These are phyloP conservation scores for Pilasporangium apinafurcum DNA, from an alignment of 352 stramenopile species.

Conservation along the genomic window DNA sequence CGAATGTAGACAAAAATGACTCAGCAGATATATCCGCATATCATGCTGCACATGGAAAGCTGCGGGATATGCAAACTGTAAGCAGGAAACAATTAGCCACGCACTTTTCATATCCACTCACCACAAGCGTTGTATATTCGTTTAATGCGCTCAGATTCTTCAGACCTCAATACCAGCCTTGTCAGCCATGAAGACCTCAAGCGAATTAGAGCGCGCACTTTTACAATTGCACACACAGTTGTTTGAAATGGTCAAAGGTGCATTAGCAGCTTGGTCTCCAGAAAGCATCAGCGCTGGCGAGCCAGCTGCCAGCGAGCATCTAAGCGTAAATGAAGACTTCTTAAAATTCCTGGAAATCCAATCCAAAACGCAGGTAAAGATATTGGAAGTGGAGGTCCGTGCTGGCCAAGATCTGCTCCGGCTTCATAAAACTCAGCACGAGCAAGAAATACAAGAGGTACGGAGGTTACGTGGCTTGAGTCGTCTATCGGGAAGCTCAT, in stretches of 20 bases:
- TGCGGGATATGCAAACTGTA: background rate
- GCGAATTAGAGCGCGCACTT: constrained; percentile 22
- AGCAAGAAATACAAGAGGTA: constrained; percentile 40
- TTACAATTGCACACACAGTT: constrained; percentile 29
- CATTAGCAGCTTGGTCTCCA: constrained; percentile 1
- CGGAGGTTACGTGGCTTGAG: background rate
- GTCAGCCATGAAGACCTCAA: constrained; percentile 6
- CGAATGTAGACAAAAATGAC: background rate
- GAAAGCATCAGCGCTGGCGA: background rate
- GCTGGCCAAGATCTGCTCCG: constrained; percentile 54
- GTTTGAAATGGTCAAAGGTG: constrained; percentile 18
- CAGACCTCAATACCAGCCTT: constrained; percentile 16
- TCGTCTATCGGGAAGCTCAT: background rate
- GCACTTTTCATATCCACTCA: background rate
- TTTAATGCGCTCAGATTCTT: constrained; percentile 17
- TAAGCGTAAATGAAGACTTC: constrained; percentile 17
- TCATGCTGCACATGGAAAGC: background rate
- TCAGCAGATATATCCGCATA: background rate
- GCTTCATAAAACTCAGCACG: constrained; percentile 42
- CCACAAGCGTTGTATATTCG: too few relatives aligned
- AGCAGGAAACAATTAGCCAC: background rate
- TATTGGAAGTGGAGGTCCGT: constrained; percentile 54
- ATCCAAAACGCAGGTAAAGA: constrained; percentile 31
- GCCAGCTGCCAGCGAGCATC: background rate
- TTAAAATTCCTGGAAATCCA: constrained; percentile 37